A percentile compares a stretch with the other conserved stretches of the same genome.
Evolutionary conservation across 2,329 filamentous ascomycete species (phyloP).

Genomic region (Ophiostoma sp.): DNA sequence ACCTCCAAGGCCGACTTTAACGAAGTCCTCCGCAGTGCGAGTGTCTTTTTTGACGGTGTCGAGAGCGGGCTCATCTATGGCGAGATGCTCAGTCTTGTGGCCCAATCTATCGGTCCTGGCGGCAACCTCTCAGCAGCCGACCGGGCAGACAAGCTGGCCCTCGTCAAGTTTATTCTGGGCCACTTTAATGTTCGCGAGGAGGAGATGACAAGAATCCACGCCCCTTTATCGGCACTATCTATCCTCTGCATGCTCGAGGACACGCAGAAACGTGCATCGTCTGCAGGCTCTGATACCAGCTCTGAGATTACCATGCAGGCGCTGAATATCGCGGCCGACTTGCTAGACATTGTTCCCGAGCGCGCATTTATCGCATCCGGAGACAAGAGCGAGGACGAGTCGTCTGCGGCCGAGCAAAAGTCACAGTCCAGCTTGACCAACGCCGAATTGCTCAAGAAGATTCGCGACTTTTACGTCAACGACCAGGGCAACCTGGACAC

Average conservation of each 20-base stretch:
- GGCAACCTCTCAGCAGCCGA: conserved; percentile 47
- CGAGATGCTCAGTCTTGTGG: conserved; percentile 70
- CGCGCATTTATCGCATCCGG: conserved; percentile 54
- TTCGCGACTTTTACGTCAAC: conserved; percentile 66
- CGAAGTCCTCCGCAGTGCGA: conserved; percentile 89
- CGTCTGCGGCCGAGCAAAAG: not conserved
- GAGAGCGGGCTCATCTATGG: conserved; percentile 92
- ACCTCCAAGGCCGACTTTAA: conserved; percentile 69
- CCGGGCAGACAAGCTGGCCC: conserved; percentile 63
- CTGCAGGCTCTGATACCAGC: not conserved
- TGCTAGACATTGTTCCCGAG: conserved; percentile 66
- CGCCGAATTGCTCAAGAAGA: conserved; percentile 58
- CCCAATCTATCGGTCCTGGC: conserved; percentile 56
- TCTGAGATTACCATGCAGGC: conserved; percentile 37
- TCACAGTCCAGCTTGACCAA: conserved; percentile 38
- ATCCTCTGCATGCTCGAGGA: conserved; percentile 62
- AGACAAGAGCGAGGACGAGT: not conserved
- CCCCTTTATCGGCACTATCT: conserved; percentile 72
- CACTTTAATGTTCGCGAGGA: conserved; percentile 95
- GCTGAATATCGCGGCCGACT: conserved; percentile 52
- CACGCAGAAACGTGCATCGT: conserved; percentile 42
- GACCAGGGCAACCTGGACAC: conserved; percentile 70
- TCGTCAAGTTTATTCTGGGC: conserved; percentile 77
- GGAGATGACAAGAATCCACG: conserved; percentile 88
- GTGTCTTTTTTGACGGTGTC: conserved; percentile 95